phyloP scores from a whole-genome alignment of 2,329 filamentous ascomycete genomes.

The Xylaria sp. region DNA sequence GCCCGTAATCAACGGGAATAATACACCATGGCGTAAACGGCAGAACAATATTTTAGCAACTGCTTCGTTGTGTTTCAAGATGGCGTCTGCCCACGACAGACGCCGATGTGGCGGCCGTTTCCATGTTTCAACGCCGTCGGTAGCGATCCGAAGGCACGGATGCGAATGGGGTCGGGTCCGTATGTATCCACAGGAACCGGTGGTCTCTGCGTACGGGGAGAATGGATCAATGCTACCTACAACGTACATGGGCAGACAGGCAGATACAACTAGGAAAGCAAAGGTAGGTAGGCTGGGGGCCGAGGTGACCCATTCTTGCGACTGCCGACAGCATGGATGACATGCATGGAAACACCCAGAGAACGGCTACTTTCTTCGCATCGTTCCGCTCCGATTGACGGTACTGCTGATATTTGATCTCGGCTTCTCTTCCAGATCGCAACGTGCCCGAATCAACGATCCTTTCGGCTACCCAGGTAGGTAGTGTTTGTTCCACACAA shows the following conservation, averaged over 20 bases:
- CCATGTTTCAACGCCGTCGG: conserved; percentile 21
- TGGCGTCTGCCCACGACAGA: conserved; percentile 21
- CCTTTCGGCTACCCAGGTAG: conserved; percentile 1
- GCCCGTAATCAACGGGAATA: not conserved
- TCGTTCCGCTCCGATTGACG: not conserved
- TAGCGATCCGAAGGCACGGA: conserved; percentile 20
- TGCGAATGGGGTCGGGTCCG: conserved; percentile 19
- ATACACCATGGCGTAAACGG: too few relatives aligned
- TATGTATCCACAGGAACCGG: conserved; percentile 14
- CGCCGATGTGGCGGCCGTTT: conserved; percentile 26
- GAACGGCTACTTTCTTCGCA: conserved; percentile 12
- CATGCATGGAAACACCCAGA: conserved; percentile 22
- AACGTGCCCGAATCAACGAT: not conserved
- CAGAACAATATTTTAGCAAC: too few relatives aligned
- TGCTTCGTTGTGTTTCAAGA: conserved; percentile 24
- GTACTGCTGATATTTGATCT: conserved; percentile 4
- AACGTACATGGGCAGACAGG: not conserved
- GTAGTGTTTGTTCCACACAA: conserved; percentile 8
- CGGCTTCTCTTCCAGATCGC: conserved; percentile 4
- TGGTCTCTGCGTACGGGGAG: conserved; percentile 16
- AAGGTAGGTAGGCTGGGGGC: conserved; percentile 8
- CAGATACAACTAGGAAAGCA: not conserved
- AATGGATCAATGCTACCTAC: too few relatives aligned
- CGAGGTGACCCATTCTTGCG: conserved; percentile 8
- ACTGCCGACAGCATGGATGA: conserved; percentile 26